A percentile compares a stretch with the other conserved stretches of the same genome.
These are phyloP conservation scores for Nakazawaea laoshanensis DNA, from an alignment of 805 yeast genomes.

Conservation along the genomic window DNA sequence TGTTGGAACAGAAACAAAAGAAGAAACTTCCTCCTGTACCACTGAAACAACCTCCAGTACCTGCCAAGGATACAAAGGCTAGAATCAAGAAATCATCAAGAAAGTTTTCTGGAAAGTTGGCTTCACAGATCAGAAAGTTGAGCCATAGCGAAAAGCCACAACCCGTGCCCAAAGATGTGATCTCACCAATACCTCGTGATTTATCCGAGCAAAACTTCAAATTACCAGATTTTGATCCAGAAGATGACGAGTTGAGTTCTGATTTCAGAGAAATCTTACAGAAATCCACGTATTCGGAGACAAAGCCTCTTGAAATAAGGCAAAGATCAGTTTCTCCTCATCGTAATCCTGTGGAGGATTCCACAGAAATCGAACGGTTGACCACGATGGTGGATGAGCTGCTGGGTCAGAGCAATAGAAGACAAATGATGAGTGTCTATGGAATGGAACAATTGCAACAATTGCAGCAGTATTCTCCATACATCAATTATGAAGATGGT, in stretches of 20 bases:
- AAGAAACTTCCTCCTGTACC: slow-evolving; percentile 6
- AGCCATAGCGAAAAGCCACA: slow-evolving; percentile 5
- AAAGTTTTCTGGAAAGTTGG: slow-evolving; percentile 7
- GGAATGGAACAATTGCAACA: slow-evolving; percentile 10
- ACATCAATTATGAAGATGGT: slow-evolving; percentile 9
- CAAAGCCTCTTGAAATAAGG: slow-evolving; percentile 4
- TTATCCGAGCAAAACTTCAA: slow-evolving; percentile 4
- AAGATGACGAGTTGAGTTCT: slow-evolving; percentile 5
- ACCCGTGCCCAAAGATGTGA: slow-evolving; percentile 1
- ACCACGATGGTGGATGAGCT: slow-evolving; percentile 4
- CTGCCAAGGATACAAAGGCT: slow-evolving; percentile 2
- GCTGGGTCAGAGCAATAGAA: background rate
- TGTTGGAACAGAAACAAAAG: slow-evolving; percentile 4
- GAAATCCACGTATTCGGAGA: slow-evolving; percentile 6
- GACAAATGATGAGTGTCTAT: slow-evolving; percentile 5
- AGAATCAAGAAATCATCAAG: slow-evolving; percentile 6
- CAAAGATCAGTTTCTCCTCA: slow-evolving; percentile 2
- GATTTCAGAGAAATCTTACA: slow-evolving; percentile 6
- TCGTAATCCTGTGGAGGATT: background rate
- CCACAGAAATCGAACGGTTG: background rate
- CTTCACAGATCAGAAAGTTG: slow-evolving; percentile 6
- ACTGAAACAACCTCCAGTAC: slow-evolving; percentile 1
- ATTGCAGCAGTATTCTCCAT: slow-evolving; percentile 10
- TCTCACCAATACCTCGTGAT: slow-evolving; percentile 1
- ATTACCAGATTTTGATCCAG: slow-evolving; percentile 9